Percentiles rank a stretch among this genome's conserved stretches.
Conservation (phyloP, 2,329 filamentous ascomycete genomes). For the Aspergillus ibericus region DNA sequence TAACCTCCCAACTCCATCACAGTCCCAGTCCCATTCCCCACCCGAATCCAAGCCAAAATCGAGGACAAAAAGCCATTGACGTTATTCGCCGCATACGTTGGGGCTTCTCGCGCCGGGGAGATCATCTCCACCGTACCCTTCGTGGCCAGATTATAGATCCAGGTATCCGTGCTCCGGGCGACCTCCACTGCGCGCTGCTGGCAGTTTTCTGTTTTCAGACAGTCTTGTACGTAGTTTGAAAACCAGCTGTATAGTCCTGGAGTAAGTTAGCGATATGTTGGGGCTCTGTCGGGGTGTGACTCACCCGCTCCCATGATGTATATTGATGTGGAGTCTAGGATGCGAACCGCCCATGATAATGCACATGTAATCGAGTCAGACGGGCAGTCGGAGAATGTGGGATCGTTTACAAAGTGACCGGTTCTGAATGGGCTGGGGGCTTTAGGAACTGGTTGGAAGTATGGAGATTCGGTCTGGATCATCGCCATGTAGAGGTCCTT, state of each 20-base stretch:
- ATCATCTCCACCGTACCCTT: slow-evolving; percentile 25
- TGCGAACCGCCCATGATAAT: slow-evolving; percentile 15
- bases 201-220: slow-evolving; percentile 50
- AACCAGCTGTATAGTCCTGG: slow-evolving; percentile 65
- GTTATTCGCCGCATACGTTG: slow-evolving; percentile 17
- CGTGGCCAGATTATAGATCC: slow-evolving; percentile 26
- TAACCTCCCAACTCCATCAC: too few species aligned
- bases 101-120: slow-evolving; percentile 14
- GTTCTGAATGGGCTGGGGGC: slow-evolving; percentile 59
- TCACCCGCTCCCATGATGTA: slow-evolving; percentile 63
- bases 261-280: not conserved
- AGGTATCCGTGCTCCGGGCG: slow-evolving; percentile 18
- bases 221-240: slow-evolving; percentile 56
- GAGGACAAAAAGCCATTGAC: slow-evolving; percentile 24
- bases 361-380: slow-evolving; percentile 4
- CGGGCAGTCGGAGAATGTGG: slow-evolving; percentile 50
- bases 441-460: slow-evolving; percentile 66
- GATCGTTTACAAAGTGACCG: slow-evolving; percentile 49
- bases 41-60: slow-evolving; percentile 22
- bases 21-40: not conserved
- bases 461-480: slow-evolving; percentile 70
- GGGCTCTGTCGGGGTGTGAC: not conserved
- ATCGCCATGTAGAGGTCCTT: slow-evolving; percentile 53
- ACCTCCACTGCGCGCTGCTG: slow-evolving; percentile 37
- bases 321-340: slow-evolving; percentile 45